Percentiles rank a stretch among this genome's conserved stretches.
phyloP scores from a whole-genome alignment of 73 alveolate species.

The Symbiodinium natans region DNA sequence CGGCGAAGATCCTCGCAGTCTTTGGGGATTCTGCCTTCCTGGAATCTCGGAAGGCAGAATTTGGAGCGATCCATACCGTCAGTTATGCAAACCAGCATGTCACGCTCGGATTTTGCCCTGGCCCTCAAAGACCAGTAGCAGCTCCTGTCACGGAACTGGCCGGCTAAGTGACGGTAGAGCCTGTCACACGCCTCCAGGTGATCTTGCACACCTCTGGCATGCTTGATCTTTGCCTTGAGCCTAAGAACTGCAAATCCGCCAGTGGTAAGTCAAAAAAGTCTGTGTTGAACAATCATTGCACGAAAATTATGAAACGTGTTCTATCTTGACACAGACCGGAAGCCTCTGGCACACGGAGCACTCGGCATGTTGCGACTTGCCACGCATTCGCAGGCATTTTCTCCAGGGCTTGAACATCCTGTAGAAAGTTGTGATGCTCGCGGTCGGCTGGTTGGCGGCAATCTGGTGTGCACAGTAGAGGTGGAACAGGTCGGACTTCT shows the following conservation, averaged over 20 bases:
- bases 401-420: background rate
- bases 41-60: background rate
- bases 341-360: constrained; percentile 11
- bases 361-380: background rate
- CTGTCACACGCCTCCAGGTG: background rate
- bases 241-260: too few relatives aligned
- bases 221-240: too few relatives aligned
- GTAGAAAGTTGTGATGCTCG: background rate
- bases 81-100: background rate
- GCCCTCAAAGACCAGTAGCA: background rate
- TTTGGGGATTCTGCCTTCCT: background rate
- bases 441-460: background rate
- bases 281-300: too few relatives aligned
- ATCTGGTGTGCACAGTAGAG: background rate
- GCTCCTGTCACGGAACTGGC: background rate
- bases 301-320: too few relatives aligned
- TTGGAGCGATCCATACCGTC: background rate
- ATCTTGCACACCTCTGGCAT: background rate
- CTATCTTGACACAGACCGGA: too few relatives aligned
- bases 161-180: background rate
- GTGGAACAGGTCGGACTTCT: background rate
- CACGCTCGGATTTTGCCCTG: background rate
- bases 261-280: too few relatives aligned
- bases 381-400: background rate
- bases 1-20: background rate